These are phyloP conservation scores for Nicotiana undulata DNA, from an alignment of 257 asterid genomes.

Conservation along the genomic window DNA sequence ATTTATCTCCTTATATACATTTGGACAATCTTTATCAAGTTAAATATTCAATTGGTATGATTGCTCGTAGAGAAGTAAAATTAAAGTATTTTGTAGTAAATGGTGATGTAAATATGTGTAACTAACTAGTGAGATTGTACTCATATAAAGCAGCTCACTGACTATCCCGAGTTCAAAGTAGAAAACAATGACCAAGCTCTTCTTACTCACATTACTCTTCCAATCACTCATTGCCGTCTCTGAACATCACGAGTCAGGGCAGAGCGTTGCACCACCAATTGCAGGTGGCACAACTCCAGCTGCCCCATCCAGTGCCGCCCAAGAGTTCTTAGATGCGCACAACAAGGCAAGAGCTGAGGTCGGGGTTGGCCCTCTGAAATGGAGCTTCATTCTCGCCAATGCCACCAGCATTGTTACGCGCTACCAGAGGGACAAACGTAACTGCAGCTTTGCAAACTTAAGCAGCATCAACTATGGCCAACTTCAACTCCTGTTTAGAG, in stretches of 20 bases:
- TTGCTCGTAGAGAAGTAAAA: too few relatives aligned
- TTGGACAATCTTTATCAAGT: not conserved
- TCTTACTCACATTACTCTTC: not conserved
- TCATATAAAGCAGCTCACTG: not conserved
- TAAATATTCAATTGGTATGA: not conserved
- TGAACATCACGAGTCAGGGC: conserved; percentile 16
- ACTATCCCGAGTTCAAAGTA: not conserved
- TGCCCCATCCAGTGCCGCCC: conserved; percentile 13
- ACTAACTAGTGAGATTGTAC: not conserved
- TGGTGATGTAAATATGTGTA: not conserved
- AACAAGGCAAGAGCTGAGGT: conserved; percentile 63
- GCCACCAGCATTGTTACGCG: conserved; percentile 53
- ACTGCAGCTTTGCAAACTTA: conserved; percentile 60
- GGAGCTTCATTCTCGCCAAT: conserved; percentile 58
- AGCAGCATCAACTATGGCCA: conserved; percentile 48
- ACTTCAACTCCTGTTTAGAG: conserved; percentile 66
- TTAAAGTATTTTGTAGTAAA: not conserved
- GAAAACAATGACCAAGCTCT: conserved; percentile 10
- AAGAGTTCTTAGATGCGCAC: conserved; percentile 55
- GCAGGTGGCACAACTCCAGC: not conserved
- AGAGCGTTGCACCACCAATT: conserved; percentile 18
- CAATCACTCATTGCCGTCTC: not conserved
- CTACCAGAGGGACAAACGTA: conserved; percentile 52
- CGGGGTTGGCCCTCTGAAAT: conserved; percentile 56
- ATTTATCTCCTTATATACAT: not conserved